These are phyloP conservation scores for Hymenoscyphus fructigenus DNA, from an alignment of 2,329 filamentous ascomycete species.

Conservation along the genomic window DNA sequence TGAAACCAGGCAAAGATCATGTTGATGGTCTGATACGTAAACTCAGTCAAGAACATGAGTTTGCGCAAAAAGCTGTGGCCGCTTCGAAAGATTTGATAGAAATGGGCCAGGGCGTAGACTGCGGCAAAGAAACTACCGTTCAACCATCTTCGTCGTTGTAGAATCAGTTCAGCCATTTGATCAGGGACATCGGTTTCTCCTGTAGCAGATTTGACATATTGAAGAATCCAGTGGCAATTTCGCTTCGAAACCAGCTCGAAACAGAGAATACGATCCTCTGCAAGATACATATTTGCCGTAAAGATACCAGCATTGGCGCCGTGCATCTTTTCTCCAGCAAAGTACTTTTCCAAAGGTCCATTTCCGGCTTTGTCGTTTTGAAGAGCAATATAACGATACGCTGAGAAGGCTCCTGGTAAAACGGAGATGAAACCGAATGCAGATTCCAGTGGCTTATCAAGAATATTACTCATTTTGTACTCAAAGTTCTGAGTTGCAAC, in stretches of 20 bases:
- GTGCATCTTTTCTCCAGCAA: slow-evolving; percentile 94
- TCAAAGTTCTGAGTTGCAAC: slow-evolving; percentile 98
- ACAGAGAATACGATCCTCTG: slow-evolving; percentile 97
- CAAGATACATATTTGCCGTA: slow-evolving; percentile 98
- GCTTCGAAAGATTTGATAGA: slow-evolving; percentile 93
- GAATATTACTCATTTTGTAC: slow-evolving; percentile 99
- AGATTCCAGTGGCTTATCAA: slow-evolving; percentile 96
- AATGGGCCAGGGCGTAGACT: slow-evolving; percentile 91
- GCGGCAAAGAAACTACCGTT: slow-evolving; percentile 99
- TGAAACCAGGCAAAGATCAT: slow-evolving; percentile 99
- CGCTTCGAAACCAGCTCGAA: slow-evolving; percentile 98
- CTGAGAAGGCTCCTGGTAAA: slow-evolving; percentile 95
- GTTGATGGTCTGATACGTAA: slow-evolving; percentile 89
- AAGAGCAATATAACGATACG: slow-evolving; percentile 89
- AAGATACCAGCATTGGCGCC: slow-evolving; percentile 87
- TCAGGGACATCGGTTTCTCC: slow-evolving; percentile 98
- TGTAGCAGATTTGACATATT: slow-evolving; percentile 96
- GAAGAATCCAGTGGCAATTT: slow-evolving; percentile 95
- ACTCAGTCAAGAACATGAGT: slow-evolving; percentile 87
- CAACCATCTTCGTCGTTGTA: slow-evolving; percentile 94
- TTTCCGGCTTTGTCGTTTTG: slow-evolving; percentile 96
- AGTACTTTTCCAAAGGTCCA: slow-evolving; percentile 94
- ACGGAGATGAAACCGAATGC: slow-evolving; percentile 98
- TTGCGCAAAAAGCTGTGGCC: slow-evolving; percentile 87
- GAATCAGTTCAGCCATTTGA: slow-evolving; percentile 88